A percentile compares a stretch with the other conserved stretches of the same genome.
These are phyloP conservation scores for Dactylellina leptospora DNA, from an alignment of 2,329 filamentous ascomycete species.

Conservation along the genomic window DNA sequence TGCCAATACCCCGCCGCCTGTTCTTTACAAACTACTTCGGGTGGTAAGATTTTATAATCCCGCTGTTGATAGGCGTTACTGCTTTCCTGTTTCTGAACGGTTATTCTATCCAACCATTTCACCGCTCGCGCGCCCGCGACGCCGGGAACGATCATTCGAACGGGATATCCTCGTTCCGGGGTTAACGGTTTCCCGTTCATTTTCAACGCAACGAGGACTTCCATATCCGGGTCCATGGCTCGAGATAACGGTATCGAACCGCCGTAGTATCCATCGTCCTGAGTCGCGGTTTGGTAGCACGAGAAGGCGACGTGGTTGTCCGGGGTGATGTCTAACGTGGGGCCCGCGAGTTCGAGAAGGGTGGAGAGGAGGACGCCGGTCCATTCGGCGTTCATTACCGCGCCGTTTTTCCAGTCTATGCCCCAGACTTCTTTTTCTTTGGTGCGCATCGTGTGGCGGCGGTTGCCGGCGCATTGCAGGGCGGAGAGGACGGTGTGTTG, in stretches of 20 bases:
- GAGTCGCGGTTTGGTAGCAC: conserved; percentile 75
- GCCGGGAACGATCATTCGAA: conserved; percentile 83
- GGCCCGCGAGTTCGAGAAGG: conserved; percentile 73
- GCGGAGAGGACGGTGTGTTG: conserved; percentile 70
- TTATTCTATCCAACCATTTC: conserved; percentile 87
- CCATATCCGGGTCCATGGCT: conserved; percentile 82
- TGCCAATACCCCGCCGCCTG: conserved; percentile 67
- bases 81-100: conserved; percentile 73
- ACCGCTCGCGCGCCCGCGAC: conserved; percentile 92
- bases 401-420: conserved; percentile 91
- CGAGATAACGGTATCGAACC: conserved; percentile 68
- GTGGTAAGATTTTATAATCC: conserved; percentile 70
- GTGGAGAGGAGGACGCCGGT: conserved; percentile 81
- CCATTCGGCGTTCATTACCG: conserved; percentile 85
- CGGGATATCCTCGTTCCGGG: conserved; percentile 86
- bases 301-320: conserved; percentile 67
- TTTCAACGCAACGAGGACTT: conserved; percentile 84
- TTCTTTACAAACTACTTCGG: conserved; percentile 63
- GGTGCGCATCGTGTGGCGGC: conserved; percentile 87
- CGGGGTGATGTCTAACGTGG: conserved; percentile 61
- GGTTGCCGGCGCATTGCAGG: conserved; percentile 89
- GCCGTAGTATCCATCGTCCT: conserved; percentile 82
- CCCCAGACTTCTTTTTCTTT: conserved; percentile 88
- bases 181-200: conserved; percentile 86
- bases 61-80: conserved; percentile 68